Percentiles rank a stretch among this genome's conserved stretches.
These are phyloP conservation scores for Lagenaria siceraria DNA, from an alignment of 306 rosid genomes.

Conservation along the genomic window DNA sequence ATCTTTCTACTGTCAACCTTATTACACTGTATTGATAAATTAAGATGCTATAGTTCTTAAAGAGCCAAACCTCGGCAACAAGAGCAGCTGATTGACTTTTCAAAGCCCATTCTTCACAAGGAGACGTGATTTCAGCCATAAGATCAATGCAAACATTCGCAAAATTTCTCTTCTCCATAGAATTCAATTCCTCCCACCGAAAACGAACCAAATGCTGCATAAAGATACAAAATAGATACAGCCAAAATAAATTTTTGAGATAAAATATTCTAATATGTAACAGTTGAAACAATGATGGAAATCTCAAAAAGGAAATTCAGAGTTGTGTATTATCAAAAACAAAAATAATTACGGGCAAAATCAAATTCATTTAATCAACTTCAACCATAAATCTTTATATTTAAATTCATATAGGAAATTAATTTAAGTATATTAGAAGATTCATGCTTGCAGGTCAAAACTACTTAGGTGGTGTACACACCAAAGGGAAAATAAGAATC, in stretches of 20 bases:
- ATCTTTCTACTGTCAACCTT: background rate
- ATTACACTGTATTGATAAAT: background rate
- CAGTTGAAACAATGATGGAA: background rate
- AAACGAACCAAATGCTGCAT: conserved; percentile 85
- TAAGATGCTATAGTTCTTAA: background rate
- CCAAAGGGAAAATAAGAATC: no score
- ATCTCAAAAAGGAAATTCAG: background rate
- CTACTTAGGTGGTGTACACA: no score
- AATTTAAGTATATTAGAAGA: background rate
- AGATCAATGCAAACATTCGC: conserved; percentile 61
- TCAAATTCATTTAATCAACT: background rate
- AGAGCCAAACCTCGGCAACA: conserved; percentile 67
- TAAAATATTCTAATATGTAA: background rate
- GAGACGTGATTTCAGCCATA: conserved; percentile 80
- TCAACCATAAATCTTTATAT: background rate
- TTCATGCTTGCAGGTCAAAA: background rate
- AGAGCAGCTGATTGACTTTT: conserved; percentile 98
- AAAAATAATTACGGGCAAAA: background rate
- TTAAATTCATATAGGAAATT: background rate
- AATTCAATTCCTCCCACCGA: conserved; percentile 83
- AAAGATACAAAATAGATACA: conserved; percentile 4
- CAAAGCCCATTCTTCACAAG: conserved; percentile 84
- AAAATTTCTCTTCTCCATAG: conserved; percentile 52
- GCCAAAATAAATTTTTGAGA: background rate
- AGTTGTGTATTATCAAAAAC: background rate